Conservation (phyloP, 2,329 filamentous ascomycete genomes). For the Lachnellula arida region DNA sequence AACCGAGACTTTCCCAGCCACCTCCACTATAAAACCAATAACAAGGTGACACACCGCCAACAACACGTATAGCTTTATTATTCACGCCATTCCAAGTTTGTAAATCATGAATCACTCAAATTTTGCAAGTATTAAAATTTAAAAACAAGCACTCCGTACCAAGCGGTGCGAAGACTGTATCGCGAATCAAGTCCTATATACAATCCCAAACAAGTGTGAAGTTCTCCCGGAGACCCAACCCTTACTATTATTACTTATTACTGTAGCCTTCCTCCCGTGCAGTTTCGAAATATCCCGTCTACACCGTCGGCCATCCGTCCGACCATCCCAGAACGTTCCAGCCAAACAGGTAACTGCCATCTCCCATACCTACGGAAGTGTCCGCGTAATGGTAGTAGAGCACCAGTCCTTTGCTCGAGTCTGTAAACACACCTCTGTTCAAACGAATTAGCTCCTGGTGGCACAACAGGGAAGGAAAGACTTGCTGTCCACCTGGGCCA, state of each 20-base stretch:
- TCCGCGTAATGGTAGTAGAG: constrained; percentile 62
- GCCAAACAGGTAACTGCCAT: constrained; percentile 43
- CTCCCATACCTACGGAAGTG: constrained; percentile 47
- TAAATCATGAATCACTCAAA: not conserved
- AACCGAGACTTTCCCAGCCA: constrained; percentile 5
- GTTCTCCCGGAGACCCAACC: not conserved
- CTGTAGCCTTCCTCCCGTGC: too few relatives aligned
- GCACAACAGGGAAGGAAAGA: constrained; percentile 1
- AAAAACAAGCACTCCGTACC: not conserved
- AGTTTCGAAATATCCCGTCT: constrained; percentile 1
- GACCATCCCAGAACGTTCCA: constrained; percentile 42
- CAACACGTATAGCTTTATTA: not conserved
- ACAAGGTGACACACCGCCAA: not conserved
- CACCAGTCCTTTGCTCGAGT: constrained; percentile 45
- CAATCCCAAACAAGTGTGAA: not conserved
- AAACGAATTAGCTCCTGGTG: not conserved
- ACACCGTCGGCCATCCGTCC: constrained; percentile 41
- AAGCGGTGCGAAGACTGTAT: not conserved
- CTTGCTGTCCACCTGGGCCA: constrained; percentile 57
- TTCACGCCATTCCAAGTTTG: not conserved
- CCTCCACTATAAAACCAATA: constrained; percentile 2
- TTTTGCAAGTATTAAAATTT: not conserved
- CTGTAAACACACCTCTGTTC: constrained; percentile 48
- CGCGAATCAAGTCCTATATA: not conserved
- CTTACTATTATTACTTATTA: too few relatives aligned